Evolutionary conservation across 768 basidiomycete genomes (phyloP), one percentile per base, ranked within the genome.

Genomic region (Russula abietina): DNA sequence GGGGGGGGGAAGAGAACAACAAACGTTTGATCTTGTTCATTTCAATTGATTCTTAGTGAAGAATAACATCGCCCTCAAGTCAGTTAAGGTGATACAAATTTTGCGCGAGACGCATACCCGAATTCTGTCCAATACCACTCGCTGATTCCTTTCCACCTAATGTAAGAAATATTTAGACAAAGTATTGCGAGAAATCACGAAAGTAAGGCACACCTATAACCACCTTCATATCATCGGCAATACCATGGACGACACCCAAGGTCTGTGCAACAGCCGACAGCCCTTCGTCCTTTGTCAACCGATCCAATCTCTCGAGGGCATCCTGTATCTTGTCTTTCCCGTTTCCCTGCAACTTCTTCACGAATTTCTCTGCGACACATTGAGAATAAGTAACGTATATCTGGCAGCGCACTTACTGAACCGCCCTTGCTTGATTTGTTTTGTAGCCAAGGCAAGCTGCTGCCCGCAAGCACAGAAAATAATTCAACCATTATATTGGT

Each of bases 11-110:
- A 30, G 17, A 10, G 19, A 7, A 9, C 16, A 19, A 52, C 60
- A n/a, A 30, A 61, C 60, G 60, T 28, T 55, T 54, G 24, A 53
- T 49, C 11, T 49, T 49, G 11, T 48, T 48, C 10, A 61, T 16
- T 24, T 55, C 53, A 4, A 28, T 32, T 33, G 36, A 26, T 4
- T 28, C 14, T 19, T 17, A 7, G 6, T 55, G 36, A n/a, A 55
- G 46, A 14, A n/a, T 12, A 17, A 33, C 60, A 49, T 8, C 3
- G 1, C 6, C 8, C 2, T 1, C 24, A 26, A 26, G 38, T 55
- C 38, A 55, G 53, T n/a, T n/a, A 16, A 4, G 19, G 16, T 14
- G 17, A 45, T 32, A 12, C 11, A 11, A 6, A 7, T 12, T 12
- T 24, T 2, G 22, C 24, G 7, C 17, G 12, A 12, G 4, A 17